Evolutionary conservation across 257 asterid genomes (phyloP).

Genomic region (Solanum sparsipilum): DNA sequence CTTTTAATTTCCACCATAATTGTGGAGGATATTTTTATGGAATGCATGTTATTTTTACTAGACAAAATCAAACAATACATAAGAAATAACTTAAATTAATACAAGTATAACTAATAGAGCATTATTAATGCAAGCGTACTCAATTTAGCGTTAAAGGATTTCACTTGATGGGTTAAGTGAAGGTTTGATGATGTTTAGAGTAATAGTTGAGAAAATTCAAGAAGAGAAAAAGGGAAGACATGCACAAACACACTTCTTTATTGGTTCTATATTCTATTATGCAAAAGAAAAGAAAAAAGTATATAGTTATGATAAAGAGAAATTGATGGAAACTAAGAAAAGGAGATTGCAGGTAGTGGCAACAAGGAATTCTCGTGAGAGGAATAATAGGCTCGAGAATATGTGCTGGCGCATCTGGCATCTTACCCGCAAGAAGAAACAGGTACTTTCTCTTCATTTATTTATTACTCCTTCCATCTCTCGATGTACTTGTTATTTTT

Average conservation of each 20-base stretch:
- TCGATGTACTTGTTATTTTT: too few relatives aligned
- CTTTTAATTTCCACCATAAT: not conserved
- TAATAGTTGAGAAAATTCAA: not conserved
- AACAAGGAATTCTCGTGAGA: constrained; percentile 46
- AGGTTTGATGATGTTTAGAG: not conserved
- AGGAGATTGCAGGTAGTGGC: constrained; percentile 40
- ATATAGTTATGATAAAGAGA: not conserved
- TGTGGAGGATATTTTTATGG: not conserved
- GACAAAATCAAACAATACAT: not conserved
- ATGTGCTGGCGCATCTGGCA: constrained; percentile 87
- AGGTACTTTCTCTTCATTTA: constrained; percentile 17
- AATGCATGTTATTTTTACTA: not conserved
- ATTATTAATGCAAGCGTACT: not conserved
- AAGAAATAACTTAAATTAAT: not conserved
- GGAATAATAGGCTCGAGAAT: constrained; percentile 58
- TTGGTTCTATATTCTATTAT: not conserved
- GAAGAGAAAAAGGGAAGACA: not conserved
- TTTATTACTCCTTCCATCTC: not conserved
- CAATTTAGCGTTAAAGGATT: not conserved
- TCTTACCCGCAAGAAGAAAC: constrained; percentile 63
- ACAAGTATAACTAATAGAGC: not conserved
- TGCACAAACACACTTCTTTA: not conserved
- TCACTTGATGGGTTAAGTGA: not conserved
- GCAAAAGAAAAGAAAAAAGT: not conserved
- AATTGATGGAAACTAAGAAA: not conserved